Evolutionary conservation across 2,329 filamentous ascomycete genomes (phyloP), one percentile per base, ranked within the genome.

Genomic region (Camillea tinctor): DNA sequence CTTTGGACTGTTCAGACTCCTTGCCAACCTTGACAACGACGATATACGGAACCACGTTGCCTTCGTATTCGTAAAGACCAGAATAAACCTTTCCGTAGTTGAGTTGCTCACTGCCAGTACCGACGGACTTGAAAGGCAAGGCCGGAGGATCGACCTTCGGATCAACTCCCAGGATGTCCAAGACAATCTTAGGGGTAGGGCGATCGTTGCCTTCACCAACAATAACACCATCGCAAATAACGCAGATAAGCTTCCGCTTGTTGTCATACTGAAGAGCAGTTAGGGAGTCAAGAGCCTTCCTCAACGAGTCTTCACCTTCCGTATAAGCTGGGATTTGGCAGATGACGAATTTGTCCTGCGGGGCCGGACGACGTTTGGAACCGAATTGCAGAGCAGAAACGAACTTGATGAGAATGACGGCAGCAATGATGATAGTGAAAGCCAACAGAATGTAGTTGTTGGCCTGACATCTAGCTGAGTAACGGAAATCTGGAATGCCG

Each of bases 61-160:
- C 95, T 80, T 99, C 93, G 62, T 88, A 97, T 74, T 99, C 95
- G 76, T 99, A 99, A 2, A 99, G 85, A 72, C 95, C 95, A 54
- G 94, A 98, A 76, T 98, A 99, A 17, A 99, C 93, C 74, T 99
- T 99, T 72, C 93, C 95, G 72, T 97, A 98, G 77, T 99, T 99
- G 66, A 98, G 88, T 74, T 98, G 94, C 63, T 97, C 91, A 70
- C 87, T 93, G 68, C 93, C 92, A 54, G 88, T 82, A 55, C 95
- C 95, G 60, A 99, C 88, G 3, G 93, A 96, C 77, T 93, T 94
- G 85, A 98, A 98, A 0, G 93, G 91, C 30, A 99, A 81, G 1
- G 95, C 93, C 21, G 93, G 93, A 63, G 95, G 95, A 70, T 99
- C 95, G 62, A 97, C 88, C 79, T 97, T 98, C 52, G 94, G 94